Evolutionary conservation across 1,284 basidiomycete genomes (phyloP), one percentile per base, ranked within the genome.

Genomic region (Apiotrichum laibachii): DNA sequence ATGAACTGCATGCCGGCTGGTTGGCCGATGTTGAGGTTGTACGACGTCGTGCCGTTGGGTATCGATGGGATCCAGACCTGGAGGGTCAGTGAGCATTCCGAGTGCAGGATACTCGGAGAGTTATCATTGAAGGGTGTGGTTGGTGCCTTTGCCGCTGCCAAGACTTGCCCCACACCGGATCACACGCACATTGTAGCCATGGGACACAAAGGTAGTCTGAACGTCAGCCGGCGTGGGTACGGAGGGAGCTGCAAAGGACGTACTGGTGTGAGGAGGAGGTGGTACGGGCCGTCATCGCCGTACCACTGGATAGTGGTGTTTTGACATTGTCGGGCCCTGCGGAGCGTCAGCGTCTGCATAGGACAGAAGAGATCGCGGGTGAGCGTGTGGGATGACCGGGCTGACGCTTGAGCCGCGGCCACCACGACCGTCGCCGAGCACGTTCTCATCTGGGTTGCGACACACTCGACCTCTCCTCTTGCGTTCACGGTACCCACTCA

Each of bases 211-310:
- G 13, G 58, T 57, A 16, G 72, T 77, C 71, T 72, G 58, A 26
- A 12, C 42, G 43, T 50, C 26, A 53, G 56, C 43, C 13, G 10
- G 19, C 37, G 21, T 6, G 34, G 5, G 5, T n/a, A 9, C n/a
- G 10, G 19, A 43, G 33, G 12, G 26, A 50, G 13, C 18, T 37
- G 4, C 34, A 50, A 37, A 31, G 6, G 7, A 69, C 72, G 39
- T 44, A 75, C 72, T 6, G 73, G 75, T 16, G 75, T 77, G 1
- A 77, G 63, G 1, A 77, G 66, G 11, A 77, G 62, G 57, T 77
- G 75, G 58, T 72, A 77, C 34, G 75, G 75, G 46, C 75, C 75
- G 40, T 68, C 65, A 61, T 77, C 75, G 40, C 75, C 75, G 19
- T 62, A 65, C 75, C 75, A 77, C 39, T 59, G 47, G 12, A 64